phyloP scores from a whole-genome alignment of 768 basidiomycete species.

The Postia placenta region DNA sequence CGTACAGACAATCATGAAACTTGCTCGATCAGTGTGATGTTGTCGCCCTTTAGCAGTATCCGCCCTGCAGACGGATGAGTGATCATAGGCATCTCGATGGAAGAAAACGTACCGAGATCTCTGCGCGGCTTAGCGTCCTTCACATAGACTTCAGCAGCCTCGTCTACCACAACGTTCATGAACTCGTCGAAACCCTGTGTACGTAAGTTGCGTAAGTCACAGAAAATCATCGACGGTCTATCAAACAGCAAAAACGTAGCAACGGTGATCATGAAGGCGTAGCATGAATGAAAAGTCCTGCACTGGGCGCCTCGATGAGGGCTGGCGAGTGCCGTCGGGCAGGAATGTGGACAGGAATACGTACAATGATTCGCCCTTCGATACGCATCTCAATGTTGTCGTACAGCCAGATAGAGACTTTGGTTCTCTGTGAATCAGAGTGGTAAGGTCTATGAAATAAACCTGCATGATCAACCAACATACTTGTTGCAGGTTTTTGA shows the following conservation, averaged over 20 bases:
- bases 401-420: conserved; percentile 91
- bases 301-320: too few relatives aligned
- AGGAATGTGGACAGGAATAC: conserved; percentile 27
- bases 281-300: too few relatives aligned
- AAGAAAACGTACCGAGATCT: conserved; percentile 60
- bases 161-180: conserved; percentile 97
- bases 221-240: too few relatives aligned
- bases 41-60: conserved; percentile 94
- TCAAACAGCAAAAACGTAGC: too few relatives aligned
- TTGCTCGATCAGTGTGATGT: conserved; percentile 96
- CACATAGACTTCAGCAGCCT: conserved; percentile 87
- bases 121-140: conserved; percentile 82
- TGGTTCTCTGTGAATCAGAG: conserved; percentile 52
- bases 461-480: conserved; percentile 1
- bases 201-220: not conserved
- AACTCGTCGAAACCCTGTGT: conserved; percentile 96
- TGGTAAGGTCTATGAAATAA: not conserved
- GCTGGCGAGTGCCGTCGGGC: not conserved
- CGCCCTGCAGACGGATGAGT: conserved; percentile 51
- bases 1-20: conserved; percentile 22
- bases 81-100: not conserved
- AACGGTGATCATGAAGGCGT: too few relatives aligned
- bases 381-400: conserved; percentile 97
- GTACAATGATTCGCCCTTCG: conserved; percentile 91
- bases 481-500: conserved; percentile 93